These are phyloP conservation scores for Selaginella tamariscina DNA, from an alignment of 75 land plant genomes.

Conservation along the genomic window DNA sequence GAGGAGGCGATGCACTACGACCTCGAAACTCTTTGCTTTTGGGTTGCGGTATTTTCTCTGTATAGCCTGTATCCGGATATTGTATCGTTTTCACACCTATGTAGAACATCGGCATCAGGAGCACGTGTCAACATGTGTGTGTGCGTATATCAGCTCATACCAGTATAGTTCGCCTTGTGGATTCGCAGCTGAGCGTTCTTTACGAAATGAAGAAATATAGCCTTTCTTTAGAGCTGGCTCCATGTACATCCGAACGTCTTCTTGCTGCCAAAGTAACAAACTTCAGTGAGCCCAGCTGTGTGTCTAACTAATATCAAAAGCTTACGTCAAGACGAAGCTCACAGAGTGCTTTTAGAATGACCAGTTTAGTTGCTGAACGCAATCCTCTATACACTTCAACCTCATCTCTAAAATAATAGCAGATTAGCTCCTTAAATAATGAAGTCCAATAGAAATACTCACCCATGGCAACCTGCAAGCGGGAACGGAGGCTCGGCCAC, in stretches of 20 bases:
- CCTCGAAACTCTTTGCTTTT: slow-evolving; percentile 33
- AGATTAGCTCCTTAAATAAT: neutral
- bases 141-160: too few relatives aligned
- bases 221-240: slow-evolving; percentile 63
- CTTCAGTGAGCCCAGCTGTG: neutral
- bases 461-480: slow-evolving; percentile 51
- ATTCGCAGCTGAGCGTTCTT: slow-evolving; percentile 78
- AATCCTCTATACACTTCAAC: slow-evolving; percentile 46
- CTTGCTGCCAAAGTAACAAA: slow-evolving; percentile 47
- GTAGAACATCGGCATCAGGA: neutral
- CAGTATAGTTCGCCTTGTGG: slow-evolving; percentile 71
- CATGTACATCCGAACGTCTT: slow-evolving; percentile 64
- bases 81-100: slow-evolving; percentile 67
- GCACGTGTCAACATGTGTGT: too few relatives aligned
- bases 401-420: slow-evolving; percentile 42
- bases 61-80: slow-evolving; percentile 68
- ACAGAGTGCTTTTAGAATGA: slow-evolving; percentile 77
- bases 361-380: slow-evolving; percentile 47
- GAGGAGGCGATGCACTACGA: slow-evolving; percentile 17
- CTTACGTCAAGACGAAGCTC: slow-evolving; percentile 74
- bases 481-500: slow-evolving; percentile 85
- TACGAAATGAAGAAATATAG: slow-evolving; percentile 53
- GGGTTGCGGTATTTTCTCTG: slow-evolving; percentile 31
- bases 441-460: neutral
- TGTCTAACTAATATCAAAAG: neutral